Evolutionary conservation across 257 asterid species (phyloP).

Genomic region (Scutellaria minor): DNA sequence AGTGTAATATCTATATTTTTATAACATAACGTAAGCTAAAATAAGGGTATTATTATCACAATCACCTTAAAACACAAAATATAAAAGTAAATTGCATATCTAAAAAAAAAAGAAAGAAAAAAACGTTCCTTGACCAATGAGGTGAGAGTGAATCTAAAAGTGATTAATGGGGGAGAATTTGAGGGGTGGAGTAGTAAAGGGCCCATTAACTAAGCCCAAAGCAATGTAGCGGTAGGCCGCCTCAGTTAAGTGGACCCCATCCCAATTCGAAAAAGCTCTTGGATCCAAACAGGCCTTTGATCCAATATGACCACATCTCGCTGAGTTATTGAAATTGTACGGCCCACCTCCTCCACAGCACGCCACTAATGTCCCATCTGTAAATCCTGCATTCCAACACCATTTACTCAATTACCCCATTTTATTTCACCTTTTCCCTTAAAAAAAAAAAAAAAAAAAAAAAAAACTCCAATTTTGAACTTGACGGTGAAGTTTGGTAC

Average conservation of each 20-base stretch:
- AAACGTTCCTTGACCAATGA: not conserved
- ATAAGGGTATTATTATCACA: not conserved
- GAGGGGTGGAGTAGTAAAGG: slow-evolving; percentile 56
- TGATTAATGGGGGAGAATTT: slow-evolving; percentile 47
- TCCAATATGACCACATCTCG: slow-evolving; percentile 77
- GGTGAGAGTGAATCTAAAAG: not conserved
- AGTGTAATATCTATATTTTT: not conserved
- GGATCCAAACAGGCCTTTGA: slow-evolving; percentile 63
- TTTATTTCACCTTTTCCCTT: not conserved
- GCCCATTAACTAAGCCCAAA: slow-evolving; percentile 56
- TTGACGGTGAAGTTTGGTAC: not conserved
- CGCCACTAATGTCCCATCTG: slow-evolving; percentile 43
- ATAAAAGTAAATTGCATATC: not conserved
- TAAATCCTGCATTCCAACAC: slow-evolving; percentile 51
- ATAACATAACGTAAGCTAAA: not conserved
- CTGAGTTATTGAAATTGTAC: slow-evolving; percentile 72
- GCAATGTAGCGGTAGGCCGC: slow-evolving; percentile 66
- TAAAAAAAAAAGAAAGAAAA: not conserved
- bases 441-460: no score
- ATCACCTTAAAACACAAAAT: not conserved
- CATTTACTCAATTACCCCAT: not conserved
- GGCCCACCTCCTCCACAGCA: slow-evolving; percentile 96
- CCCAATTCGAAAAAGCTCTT: slow-evolving; percentile 59
- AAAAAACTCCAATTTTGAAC: not conserved
- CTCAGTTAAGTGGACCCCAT: slow-evolving; percentile 77